Evolutionary conservation across 2,329 filamentous ascomycete genomes (phyloP).

Genomic region (Calonectria hongkongensis): DNA sequence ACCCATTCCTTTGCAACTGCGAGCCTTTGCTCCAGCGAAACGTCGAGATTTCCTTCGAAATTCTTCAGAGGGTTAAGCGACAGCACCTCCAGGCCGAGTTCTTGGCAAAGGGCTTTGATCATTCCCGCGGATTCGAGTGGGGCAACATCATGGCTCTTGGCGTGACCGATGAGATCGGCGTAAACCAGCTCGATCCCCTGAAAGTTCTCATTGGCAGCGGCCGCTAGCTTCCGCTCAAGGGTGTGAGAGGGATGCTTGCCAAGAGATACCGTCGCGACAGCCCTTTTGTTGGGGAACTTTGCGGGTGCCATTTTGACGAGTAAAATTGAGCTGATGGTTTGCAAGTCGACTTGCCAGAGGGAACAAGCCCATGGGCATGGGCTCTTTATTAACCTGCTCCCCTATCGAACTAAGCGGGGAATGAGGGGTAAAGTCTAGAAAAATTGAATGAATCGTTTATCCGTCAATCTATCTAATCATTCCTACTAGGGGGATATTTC

Average conservation of each 20-base stretch:
- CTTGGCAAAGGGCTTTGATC: neutral
- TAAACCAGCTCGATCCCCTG: constrained; percentile 3
- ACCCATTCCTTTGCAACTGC: neutral
- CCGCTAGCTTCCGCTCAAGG: neutral
- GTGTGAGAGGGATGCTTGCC: constrained; percentile 16
- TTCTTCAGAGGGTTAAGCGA: constrained; percentile 18
- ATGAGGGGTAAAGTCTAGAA: too few relatives aligned
- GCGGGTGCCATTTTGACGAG: neutral
- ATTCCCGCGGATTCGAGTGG: neutral
- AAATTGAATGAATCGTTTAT: neutral
- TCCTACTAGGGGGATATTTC: neutral
- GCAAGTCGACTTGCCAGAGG: too few relatives aligned
- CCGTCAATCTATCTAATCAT: neutral
- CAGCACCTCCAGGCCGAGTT: neutral
- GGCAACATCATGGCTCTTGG: neutral
- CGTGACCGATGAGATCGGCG: constrained; percentile 11
- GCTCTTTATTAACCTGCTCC: too few relatives aligned
- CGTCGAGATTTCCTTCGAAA: constrained; percentile 8
- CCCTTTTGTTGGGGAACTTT: constrained; percentile 9
- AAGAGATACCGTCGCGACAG: constrained; percentile 11
- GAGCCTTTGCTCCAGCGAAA: neutral
- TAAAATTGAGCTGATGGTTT: too few relatives aligned
- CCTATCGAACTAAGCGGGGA: too few relatives aligned
- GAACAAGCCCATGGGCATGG: too few relatives aligned
- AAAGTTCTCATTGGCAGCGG: neutral